Evolutionary conservation across 2,329 filamentous ascomycete species (phyloP).

Genomic region (Penicillium palitans): DNA sequence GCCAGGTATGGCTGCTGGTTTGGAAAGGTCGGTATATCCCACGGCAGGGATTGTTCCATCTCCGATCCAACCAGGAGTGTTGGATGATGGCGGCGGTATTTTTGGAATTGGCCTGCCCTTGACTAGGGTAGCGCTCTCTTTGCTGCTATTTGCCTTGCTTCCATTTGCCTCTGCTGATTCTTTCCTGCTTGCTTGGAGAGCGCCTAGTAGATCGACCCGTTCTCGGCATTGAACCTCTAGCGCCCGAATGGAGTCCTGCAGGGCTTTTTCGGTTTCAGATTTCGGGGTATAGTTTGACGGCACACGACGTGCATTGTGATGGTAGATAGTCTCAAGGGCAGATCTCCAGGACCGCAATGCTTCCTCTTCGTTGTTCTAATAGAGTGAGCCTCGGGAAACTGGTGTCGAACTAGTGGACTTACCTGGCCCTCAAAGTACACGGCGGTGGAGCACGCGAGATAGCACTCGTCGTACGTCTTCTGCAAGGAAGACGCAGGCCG

Average conservation of each 20-base stretch:
- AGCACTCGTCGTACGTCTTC: constrained; percentile 97
- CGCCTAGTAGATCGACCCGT: constrained; percentile 82
- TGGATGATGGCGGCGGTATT: constrained; percentile 15
- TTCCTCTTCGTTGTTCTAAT: constrained; percentile 84
- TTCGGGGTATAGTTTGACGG: constrained; percentile 68
- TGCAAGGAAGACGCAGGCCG: constrained; percentile 74
- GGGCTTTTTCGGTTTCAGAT: constrained; percentile 78
- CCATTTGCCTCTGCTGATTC: constrained; percentile 40
- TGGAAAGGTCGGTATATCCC: constrained; percentile 77
- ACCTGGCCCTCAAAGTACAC: constrained; percentile 96
- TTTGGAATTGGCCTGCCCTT: constrained; percentile 32
- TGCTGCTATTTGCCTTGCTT: constrained; percentile 23
- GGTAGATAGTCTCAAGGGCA: constrained; percentile 84
- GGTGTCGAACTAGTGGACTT: constrained; percentile 24
- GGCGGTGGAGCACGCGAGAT: constrained; percentile 89
- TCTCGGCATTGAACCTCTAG: constrained; percentile 93
- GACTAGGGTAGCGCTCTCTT: constrained; percentile 23
- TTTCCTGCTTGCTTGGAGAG: constrained; percentile 66
- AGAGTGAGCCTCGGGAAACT: constrained; percentile 18
- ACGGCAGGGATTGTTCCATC: constrained; percentile 79
- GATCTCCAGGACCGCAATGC: constrained; percentile 87
- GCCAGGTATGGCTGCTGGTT: constrained; percentile 62
- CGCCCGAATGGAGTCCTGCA: constrained; percentile 77
- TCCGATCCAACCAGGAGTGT: constrained; percentile 66
- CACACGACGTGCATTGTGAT: constrained; percentile 75